A percentile compares a stretch with the other conserved stretches of the same genome.
Evolutionary conservation across 352 stramenopile species (phyloP).

Genomic region (Blastocystis sp.): DNA sequence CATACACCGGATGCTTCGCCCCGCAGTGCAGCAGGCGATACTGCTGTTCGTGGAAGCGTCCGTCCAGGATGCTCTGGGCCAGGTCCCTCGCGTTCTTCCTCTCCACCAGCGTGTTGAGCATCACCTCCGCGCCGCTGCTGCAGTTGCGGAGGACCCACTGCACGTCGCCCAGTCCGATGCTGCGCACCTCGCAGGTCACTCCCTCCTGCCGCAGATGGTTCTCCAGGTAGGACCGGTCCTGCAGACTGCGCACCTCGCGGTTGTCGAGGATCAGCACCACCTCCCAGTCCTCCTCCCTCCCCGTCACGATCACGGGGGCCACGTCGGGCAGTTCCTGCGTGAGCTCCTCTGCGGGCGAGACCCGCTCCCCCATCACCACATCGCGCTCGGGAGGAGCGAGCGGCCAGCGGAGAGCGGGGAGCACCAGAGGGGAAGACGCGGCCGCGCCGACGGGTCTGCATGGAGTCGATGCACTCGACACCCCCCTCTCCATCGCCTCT

Average conservation of each 20-base stretch:
- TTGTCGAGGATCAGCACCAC: slow-evolving; percentile 59
- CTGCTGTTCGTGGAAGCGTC: slow-evolving; percentile 67
- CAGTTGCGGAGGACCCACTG: slow-evolving; percentile 64
- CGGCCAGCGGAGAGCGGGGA: background rate
- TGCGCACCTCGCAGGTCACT: slow-evolving; percentile 64
- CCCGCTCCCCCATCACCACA: background rate
- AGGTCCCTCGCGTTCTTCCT: slow-evolving; percentile 66
- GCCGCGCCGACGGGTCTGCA: background rate
- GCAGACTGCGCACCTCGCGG: slow-evolving; percentile 47
- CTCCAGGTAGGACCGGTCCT: slow-evolving; percentile 46
- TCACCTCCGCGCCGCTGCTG: slow-evolving; percentile 40
- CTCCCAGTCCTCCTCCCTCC: slow-evolving; percentile 29
- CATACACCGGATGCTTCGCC: slow-evolving; percentile 64
- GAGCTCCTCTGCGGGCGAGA: background rate
- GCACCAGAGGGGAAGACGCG: background rate
- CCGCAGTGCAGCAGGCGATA: slow-evolving; percentile 64
- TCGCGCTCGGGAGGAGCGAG: background rate
- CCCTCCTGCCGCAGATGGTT: slow-evolving; percentile 63
- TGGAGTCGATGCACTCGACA: background rate
- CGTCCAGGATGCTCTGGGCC: slow-evolving; percentile 66
- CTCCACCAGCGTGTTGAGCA: slow-evolving; percentile 66
- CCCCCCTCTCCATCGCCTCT: background rate
- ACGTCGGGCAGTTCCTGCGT: background rate
- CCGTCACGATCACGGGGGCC: background rate
- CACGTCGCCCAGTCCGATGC: slow-evolving; percentile 66